Evolutionary conservation across 352 stramenopile species (phyloP).

Genomic region (Phytophthora cactorum): DNA sequence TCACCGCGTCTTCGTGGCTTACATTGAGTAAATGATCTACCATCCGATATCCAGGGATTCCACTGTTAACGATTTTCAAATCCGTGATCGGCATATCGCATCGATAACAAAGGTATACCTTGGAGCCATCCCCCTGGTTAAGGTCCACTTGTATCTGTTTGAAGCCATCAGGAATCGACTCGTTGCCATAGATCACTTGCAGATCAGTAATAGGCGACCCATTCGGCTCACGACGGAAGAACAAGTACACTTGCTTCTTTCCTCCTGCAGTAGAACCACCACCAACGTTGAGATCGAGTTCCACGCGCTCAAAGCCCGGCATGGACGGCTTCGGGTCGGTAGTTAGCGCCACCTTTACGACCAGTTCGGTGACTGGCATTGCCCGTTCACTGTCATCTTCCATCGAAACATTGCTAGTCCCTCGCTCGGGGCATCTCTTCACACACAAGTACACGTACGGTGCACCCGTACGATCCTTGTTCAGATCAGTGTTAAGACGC

Average conservation of each 20-base stretch:
- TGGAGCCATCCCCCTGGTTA: slow-evolving; percentile 84
- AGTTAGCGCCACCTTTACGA: slow-evolving; percentile 69
- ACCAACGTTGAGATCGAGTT: slow-evolving; percentile 84
- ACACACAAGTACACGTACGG: slow-evolving; percentile 89
- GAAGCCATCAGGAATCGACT: slow-evolving; percentile 86
- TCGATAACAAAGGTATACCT: slow-evolving; percentile 87
- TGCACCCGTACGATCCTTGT: slow-evolving; percentile 80
- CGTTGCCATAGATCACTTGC: slow-evolving; percentile 79
- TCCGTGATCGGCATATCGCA: slow-evolving; percentile 91
- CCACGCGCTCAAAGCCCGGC: slow-evolving; percentile 78
- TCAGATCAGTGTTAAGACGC: slow-evolving; percentile 83
- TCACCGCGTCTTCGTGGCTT: slow-evolving; percentile 66
- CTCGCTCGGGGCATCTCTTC: slow-evolving; percentile 67
- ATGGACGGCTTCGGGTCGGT: slow-evolving; percentile 69
- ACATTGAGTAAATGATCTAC: slow-evolving; percentile 78
- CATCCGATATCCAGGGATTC: slow-evolving; percentile 87
- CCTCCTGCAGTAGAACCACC: slow-evolving; percentile 46
- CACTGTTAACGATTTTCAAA: slow-evolving; percentile 84
- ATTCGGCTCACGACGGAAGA: slow-evolving; percentile 73
- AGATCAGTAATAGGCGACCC: slow-evolving; percentile 88
- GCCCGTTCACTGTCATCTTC: slow-evolving; percentile 35
- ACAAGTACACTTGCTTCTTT: slow-evolving; percentile 91
- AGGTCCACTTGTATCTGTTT: slow-evolving; percentile 88
- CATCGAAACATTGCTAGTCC: slow-evolving; percentile 34
- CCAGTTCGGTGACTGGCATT: slow-evolving; percentile 81